Percentiles rank a stretch among this genome's conserved stretches.
phyloP scores from a whole-genome alignment of 1,284 basidiomycete genomes.

The Rhodotorula sp. region DNA sequence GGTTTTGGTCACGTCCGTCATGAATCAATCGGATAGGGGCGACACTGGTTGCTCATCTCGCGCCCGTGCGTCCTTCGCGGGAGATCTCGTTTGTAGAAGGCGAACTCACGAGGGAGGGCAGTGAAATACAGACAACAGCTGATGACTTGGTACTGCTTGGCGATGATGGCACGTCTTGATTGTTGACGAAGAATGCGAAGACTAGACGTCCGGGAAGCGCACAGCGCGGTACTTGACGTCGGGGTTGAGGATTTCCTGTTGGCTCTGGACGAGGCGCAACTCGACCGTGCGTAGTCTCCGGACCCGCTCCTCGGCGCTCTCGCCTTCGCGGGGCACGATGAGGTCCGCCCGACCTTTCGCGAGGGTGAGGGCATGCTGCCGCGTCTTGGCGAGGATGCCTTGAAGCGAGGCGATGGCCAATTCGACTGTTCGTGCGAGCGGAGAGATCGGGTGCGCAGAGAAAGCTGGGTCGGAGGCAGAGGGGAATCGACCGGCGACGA shows the following conservation, averaged over 20 bases:
- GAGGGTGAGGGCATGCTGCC: conserved; percentile 55
- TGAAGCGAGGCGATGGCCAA: conserved; percentile 77
- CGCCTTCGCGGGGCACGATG: conserved; percentile 36
- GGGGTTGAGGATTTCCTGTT: conserved; percentile 55
- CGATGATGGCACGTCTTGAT: not conserved
- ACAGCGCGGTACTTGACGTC: conserved; percentile 36
- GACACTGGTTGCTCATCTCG: conserved; percentile 43
- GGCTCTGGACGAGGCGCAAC: conserved; percentile 72
- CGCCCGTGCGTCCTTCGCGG: conserved; percentile 11
- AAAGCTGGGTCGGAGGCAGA: conserved; percentile 20
- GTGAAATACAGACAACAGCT: conserved; percentile 12
- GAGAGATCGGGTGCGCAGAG: conserved; percentile 58
- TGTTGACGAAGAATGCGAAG: not conserved
- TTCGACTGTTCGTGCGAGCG: conserved; percentile 54
- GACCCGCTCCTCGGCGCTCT: conserved; percentile 59
- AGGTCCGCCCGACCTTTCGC: conserved; percentile 53
- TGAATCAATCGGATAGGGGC: conserved; percentile 42
- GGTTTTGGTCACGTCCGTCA: conserved; percentile 39
- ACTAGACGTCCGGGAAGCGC: conserved; percentile 12
- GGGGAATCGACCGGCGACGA: conserved; percentile 76
- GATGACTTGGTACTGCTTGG: conserved; percentile 2
- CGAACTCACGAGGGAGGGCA: not conserved
- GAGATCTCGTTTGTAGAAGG: not conserved
- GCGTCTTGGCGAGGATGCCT: conserved; percentile 71
- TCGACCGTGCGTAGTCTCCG: conserved; percentile 81